phyloP scores from a whole-genome alignment of 73 alveolate genomes.

The Blepharisma stoltei region DNA sequence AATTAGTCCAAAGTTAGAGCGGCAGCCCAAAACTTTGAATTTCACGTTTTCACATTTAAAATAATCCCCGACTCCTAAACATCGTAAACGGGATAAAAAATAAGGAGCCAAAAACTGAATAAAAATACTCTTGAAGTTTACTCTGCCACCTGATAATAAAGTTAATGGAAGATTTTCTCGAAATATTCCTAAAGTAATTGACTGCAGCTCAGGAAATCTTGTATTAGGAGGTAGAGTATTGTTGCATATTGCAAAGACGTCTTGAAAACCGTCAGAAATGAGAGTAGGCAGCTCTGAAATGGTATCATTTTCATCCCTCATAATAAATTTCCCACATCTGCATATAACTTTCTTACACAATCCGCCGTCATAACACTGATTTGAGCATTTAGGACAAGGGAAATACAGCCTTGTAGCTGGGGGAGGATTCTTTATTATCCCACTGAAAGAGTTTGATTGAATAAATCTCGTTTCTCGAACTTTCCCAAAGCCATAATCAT shows the following conservation, averaged over 20 bases:
- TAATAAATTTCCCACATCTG: slow-evolving; percentile 6
- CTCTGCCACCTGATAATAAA: neutral
- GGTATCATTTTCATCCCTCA: neutral
- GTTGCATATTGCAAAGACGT: no score
- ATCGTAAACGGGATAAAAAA: neutral
- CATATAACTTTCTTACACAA: slow-evolving; percentile 1
- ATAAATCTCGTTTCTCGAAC: no score
- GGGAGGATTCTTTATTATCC: neutral
- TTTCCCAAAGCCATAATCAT: no score
- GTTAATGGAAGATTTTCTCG: neutral
- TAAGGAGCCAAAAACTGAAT: neutral
- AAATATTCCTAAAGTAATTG: neutral
- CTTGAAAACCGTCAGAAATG: no score
- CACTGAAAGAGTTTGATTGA: neutral
- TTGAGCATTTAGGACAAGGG: slow-evolving; percentile 6
- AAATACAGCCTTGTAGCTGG: neutral
- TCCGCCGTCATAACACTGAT: neutral
- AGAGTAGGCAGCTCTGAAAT: neutral
- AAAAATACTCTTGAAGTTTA: neutral
- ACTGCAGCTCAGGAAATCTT: neutral
- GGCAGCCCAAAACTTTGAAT: slow-evolving; percentile 7
- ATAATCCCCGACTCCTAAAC: slow-evolving; percentile 28
- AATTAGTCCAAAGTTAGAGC: neutral
- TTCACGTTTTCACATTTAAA: slow-evolving; percentile 1
- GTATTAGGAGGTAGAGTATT: no score